phyloP scores from a whole-genome alignment of 371 early-diverging fungal genomes.

The Synchytrium microbalum region DNA sequence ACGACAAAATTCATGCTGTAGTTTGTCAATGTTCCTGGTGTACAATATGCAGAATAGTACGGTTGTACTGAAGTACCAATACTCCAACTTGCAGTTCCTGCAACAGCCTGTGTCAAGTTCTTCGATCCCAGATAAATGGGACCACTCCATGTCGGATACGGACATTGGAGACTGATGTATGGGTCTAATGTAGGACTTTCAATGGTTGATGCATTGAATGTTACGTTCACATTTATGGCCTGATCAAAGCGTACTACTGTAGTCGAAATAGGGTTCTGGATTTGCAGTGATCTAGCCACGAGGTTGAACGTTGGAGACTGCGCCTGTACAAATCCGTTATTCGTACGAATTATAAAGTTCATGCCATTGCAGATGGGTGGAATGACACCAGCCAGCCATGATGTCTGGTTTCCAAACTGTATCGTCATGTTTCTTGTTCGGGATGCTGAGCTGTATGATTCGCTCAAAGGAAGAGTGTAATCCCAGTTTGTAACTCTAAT shows the following conservation, averaged over 20 bases:
- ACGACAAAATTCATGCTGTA: neutral
- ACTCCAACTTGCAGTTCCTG: neutral
- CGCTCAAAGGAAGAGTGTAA: neutral
- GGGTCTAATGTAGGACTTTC: neutral
- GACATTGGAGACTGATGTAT: neutral
- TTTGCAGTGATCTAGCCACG: neutral
- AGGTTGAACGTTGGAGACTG: neutral
- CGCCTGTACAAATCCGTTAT: neutral
- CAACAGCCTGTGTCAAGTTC: neutral
- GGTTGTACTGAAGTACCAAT: neutral
- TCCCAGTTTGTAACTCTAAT: neutral
- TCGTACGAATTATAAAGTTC: neutral
- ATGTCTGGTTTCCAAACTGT: neutral
- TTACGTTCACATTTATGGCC: neutral
- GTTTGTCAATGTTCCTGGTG: neutral
- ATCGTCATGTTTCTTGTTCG: neutral
- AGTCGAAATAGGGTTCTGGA: neutral
- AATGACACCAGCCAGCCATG: neutral
- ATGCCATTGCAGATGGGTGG: neutral
- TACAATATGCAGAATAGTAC: neutral
- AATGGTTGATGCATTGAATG: neutral
- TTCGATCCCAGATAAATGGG: neutral
- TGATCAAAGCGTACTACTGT: neutral
- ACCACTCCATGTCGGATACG: neutral
- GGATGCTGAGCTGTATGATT: neutral